Conservation (phyloP, 2,329 filamentous ascomycete species). For the Hypoxylon sp. region DNA sequence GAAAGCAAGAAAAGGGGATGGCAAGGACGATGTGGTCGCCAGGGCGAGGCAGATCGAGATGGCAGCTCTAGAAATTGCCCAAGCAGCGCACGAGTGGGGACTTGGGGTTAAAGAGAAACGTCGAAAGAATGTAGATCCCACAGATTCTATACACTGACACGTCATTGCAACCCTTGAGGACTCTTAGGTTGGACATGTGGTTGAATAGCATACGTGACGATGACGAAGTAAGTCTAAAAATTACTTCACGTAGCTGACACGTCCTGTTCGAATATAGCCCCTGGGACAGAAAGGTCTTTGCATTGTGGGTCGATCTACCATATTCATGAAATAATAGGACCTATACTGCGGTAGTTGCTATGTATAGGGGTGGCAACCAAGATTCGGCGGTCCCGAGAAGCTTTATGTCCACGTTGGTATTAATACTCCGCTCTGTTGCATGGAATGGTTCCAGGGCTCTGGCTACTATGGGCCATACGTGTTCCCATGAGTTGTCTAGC, state of each 20-base stretch:
- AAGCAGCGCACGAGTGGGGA: constrained; percentile 44
- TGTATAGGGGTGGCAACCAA: neutral
- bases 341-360: neutral
- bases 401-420: neutral
- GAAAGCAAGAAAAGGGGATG: constrained; percentile 17
- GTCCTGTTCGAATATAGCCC: neutral
- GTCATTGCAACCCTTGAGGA: neutral
- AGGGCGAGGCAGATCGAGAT: constrained; percentile 41
- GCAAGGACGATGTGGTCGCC: constrained; percentile 25
- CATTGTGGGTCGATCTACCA: neutral
- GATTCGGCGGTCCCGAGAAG: neutral
- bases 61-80: constrained; percentile 42
- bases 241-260: neutral
- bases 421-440: constrained; percentile 8
- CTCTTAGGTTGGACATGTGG: neutral
- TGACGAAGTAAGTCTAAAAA: neutral
- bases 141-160: constrained; percentile 17
- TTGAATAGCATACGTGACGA: neutral
- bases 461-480: neutral
- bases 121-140: constrained; percentile 15
- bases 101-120: constrained; percentile 26
- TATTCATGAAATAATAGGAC: neutral
- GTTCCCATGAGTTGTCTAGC: constrained; percentile 2
- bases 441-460: neutral
- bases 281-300: neutral